Percentiles rank a stretch among this genome's conserved stretches.
These are phyloP conservation scores for Didymella segeticola DNA, from an alignment of 2,329 filamentous ascomycete species.

Conservation along the genomic window DNA sequence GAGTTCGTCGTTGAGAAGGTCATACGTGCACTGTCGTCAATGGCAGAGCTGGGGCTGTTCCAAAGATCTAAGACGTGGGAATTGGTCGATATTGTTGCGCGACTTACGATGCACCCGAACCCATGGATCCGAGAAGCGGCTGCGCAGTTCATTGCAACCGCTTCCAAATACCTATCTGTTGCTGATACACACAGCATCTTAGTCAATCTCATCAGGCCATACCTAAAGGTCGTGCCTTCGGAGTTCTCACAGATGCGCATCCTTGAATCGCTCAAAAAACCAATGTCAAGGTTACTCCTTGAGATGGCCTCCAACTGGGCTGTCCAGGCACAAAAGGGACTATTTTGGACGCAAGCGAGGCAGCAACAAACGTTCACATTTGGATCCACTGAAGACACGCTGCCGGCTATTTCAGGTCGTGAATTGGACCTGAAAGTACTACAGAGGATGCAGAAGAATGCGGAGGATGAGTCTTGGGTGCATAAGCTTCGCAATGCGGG, in stretches of 20 bases:
- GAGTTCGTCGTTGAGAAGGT: conserved; percentile 94
- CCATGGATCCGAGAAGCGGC: conserved; percentile 93
- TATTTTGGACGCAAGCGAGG: conserved; percentile 84
- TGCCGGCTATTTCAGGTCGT: conserved; percentile 62
- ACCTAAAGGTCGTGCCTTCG: conserved; percentile 75
- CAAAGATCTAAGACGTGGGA: conserved; percentile 87
- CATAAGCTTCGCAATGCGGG: conserved; percentile 82
- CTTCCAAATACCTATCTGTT: conserved; percentile 75
- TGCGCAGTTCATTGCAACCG: conserved; percentile 79
- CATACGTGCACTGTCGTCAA: conserved; percentile 83
- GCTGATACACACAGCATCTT: conserved; percentile 87
- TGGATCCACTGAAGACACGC: conserved; percentile 61
- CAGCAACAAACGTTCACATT: conserved; percentile 74
- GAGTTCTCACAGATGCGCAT: conserved; percentile 75
- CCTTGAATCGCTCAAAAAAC: conserved; percentile 82
- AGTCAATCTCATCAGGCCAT: conserved; percentile 79
- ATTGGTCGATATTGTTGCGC: conserved; percentile 79
- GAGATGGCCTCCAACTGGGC: conserved; percentile 90
- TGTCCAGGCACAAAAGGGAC: conserved; percentile 75
- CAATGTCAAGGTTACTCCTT: conserved; percentile 78
- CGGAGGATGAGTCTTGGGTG: conserved; percentile 96
- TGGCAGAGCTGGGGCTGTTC: conserved; percentile 86
- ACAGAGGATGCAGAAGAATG: conserved; percentile 73
- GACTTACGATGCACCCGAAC: conserved; percentile 93
- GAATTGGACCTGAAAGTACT: conserved; percentile 66